Evolutionary conservation across 495 filamentous ascomycete genomes (phyloP).

Genomic region (Talaromyces adpressus): DNA sequence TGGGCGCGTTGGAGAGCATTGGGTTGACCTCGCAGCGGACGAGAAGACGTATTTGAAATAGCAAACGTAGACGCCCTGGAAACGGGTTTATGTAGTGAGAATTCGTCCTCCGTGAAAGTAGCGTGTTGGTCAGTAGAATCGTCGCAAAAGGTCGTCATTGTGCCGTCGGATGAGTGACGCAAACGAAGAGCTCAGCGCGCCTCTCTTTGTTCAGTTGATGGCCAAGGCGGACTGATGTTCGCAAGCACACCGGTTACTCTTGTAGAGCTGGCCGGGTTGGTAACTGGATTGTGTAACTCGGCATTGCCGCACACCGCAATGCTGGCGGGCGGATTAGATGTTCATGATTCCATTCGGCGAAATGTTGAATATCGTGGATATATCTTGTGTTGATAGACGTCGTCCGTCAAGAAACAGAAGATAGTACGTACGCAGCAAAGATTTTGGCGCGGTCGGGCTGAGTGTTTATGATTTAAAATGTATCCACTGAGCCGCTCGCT

Average conservation of each 20-base stretch:
- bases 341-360: background rate
- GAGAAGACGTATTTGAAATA: background rate
- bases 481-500: background rate
- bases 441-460: background rate
- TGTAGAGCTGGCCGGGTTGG: background rate
- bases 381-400: background rate
- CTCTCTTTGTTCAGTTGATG: background rate
- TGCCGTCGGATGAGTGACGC: background rate
- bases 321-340: background rate
- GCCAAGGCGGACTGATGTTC: background rate
- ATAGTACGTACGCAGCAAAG: background rate
- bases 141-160: background rate
- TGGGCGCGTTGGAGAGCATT: slow-evolving; percentile 31
- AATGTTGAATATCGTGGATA: background rate
- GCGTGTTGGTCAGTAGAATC: background rate
- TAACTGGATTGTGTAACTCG: background rate
- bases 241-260: background rate
- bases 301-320: slow-evolving; percentile 8
- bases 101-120: background rate
- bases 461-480: background rate
- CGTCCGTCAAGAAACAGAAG: background rate
- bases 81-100: background rate
- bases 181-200: background rate
- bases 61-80: slow-evolving; percentile 3
- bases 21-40: slow-evolving; percentile 11